These are phyloP conservation scores for Polygonum maritimum DNA, from an alignment of 148 eudicot genomes.

Conservation along the genomic window DNA sequence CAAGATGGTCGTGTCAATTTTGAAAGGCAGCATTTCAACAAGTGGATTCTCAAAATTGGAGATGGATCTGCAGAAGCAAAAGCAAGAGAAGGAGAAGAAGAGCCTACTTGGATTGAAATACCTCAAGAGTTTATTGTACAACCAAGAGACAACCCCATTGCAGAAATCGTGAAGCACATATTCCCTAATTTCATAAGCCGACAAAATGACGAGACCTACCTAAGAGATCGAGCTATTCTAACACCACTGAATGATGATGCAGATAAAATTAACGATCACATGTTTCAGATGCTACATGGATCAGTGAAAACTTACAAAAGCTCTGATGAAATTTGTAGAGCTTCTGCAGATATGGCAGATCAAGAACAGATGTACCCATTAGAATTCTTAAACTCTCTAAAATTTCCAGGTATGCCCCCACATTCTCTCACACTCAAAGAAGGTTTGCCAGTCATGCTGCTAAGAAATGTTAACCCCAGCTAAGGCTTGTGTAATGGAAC, in stretches of 20 bases:
- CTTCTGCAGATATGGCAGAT: not conserved
- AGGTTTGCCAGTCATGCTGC: not conserved
- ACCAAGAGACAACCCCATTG: not conserved
- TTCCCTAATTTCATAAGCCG: not conserved
- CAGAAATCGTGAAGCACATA: not conserved
- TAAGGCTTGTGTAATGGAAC: slow-evolving; percentile 1
- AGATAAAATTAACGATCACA: not conserved
- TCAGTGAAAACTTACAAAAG: not conserved
- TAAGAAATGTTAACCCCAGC: not conserved
- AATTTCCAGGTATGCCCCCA: not conserved
- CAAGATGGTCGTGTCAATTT: too few species aligned
- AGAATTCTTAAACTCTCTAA: not conserved
- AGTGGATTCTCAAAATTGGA: too few species aligned
- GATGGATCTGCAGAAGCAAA: too few species aligned
- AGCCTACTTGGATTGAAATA: too few species aligned
- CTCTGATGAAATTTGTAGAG: not conserved
- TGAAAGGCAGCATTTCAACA: too few species aligned
- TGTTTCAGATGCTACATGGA: not conserved
- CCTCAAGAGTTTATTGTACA: too few species aligned
- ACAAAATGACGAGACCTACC: not conserved
- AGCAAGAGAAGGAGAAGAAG: too few species aligned
- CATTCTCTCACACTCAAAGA: not conserved
- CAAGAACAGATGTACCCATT: not conserved
- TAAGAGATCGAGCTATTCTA: not conserved
- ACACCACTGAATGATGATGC: not conserved